These are phyloP conservation scores for Saccharomyces hybrid DNA, from an alignment of 1,139 yeast species.

Conservation along the genomic window DNA sequence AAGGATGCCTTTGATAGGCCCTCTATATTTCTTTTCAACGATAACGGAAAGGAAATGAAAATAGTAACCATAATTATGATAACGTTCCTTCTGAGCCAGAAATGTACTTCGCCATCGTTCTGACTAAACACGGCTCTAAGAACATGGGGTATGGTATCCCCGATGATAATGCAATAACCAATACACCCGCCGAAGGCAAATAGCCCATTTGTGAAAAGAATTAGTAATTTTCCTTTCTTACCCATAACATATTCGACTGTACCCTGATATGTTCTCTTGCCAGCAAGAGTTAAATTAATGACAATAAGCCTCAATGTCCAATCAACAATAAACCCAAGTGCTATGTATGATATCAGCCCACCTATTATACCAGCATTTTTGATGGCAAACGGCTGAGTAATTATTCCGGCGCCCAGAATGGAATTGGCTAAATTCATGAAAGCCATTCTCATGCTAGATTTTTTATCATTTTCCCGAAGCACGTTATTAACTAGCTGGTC, in stretches of 20 bases:
- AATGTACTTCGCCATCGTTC: constrained; percentile 24
- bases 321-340: constrained; percentile 66
- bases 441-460: constrained; percentile 62
- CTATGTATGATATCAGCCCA: constrained; percentile 54
- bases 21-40: constrained; percentile 73
- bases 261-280: constrained; percentile 75
- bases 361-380: constrained; percentile 72
- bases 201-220: constrained; percentile 70
- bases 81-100: constrained; percentile 47
- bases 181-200: constrained; percentile 94
- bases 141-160: constrained; percentile 93
- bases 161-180: constrained; percentile 91
- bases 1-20: constrained; percentile 85
- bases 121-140: constrained; percentile 58
- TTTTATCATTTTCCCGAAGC: constrained; percentile 16
- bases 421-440: constrained; percentile 96
- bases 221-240: constrained; percentile 54
- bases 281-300: constrained; percentile 71
- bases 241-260: constrained; percentile 82
- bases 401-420: constrained; percentile 89
- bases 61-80: constrained; percentile 64
- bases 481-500: constrained; percentile 6
- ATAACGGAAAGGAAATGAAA: constrained; percentile 74
- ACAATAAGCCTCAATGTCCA: constrained; percentile 83
- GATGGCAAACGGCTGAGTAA: constrained; percentile 89